Conservation (phyloP, 2,329 filamentous ascomycete genomes). For the Botryotinia convoluta region DNA sequence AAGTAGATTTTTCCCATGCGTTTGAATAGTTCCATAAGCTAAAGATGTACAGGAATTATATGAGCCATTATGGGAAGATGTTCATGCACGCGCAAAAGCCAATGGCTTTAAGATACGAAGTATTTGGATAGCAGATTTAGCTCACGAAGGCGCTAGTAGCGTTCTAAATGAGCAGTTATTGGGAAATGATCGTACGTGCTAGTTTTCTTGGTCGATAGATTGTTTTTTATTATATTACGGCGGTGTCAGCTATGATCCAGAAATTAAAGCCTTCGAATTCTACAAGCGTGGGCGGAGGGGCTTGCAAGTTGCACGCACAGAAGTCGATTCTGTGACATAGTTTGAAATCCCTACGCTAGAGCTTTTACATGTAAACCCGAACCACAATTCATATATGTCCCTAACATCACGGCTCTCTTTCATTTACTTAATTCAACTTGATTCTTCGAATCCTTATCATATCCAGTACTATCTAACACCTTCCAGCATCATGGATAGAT, state of each 20-base stretch:
- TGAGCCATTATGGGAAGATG: conserved; percentile 84
- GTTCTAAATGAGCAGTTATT: conserved; percentile 70
- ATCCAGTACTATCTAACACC: neutral
- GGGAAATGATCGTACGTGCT: conserved; percentile 75
- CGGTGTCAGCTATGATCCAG: neutral
- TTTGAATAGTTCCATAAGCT: neutral
- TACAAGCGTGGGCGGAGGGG: neutral
- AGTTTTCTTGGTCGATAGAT: neutral
- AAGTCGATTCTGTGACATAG: neutral
- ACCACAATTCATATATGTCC: neutral
- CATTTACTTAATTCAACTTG: neutral
- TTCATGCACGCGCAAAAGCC: conserved; percentile 55
- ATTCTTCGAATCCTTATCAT: neutral
- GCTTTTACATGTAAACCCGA: neutral
- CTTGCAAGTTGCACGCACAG: neutral
- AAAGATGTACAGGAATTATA: conserved; percentile 72
- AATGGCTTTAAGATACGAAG: conserved; percentile 67
- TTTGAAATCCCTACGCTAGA: neutral
- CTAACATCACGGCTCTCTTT: neutral
- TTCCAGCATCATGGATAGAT: conserved; percentile 75
- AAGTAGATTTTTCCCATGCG: conserved; percentile 50
- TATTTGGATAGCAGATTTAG: conserved; percentile 85
- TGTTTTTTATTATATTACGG: neutral
- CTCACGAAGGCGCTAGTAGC: conserved; percentile 72
- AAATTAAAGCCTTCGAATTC: neutral